These are phyloP conservation scores for Cunninghamia lanceolata DNA, from an alignment of 75 land plant genomes.

Conservation along the genomic window DNA sequence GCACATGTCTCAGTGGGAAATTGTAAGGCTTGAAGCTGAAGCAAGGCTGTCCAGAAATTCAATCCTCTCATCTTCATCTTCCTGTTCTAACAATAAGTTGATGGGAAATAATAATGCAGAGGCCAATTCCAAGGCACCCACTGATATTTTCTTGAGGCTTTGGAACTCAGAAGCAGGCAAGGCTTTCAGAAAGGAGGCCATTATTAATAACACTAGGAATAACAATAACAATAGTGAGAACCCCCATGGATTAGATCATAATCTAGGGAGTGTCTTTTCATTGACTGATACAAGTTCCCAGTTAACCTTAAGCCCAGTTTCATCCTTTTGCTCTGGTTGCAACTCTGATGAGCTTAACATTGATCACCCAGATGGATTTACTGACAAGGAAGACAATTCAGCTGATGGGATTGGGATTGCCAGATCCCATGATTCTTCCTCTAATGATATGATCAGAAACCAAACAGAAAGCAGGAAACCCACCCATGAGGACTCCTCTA, in stretches of 20 bases:
- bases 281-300: neutral
- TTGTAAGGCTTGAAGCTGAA: constrained; percentile 12
- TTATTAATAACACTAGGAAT: neutral
- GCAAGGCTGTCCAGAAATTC: constrained; percentile 1
- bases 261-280: neutral
- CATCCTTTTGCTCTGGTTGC: neutral
- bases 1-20: constrained; percentile 13
- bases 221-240: neutral
- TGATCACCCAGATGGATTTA: neutral
- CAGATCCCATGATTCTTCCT: neutral
- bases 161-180: constrained; percentile 10
- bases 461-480: neutral
- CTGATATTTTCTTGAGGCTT: neutral
- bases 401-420: neutral
- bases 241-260: neutral
- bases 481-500: neutral
- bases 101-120: neutral
- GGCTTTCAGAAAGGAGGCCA: neutral
- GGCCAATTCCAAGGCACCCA: neutral
- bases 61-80: neutral
- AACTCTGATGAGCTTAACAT: neutral
- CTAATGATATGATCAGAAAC: neutral
- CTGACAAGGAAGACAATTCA: neutral
- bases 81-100: neutral
- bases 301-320: neutral